Evolutionary conservation across 176 grass and related monocot genomes (phyloP).

Genomic region (Bothriochloa decipiens): DNA sequence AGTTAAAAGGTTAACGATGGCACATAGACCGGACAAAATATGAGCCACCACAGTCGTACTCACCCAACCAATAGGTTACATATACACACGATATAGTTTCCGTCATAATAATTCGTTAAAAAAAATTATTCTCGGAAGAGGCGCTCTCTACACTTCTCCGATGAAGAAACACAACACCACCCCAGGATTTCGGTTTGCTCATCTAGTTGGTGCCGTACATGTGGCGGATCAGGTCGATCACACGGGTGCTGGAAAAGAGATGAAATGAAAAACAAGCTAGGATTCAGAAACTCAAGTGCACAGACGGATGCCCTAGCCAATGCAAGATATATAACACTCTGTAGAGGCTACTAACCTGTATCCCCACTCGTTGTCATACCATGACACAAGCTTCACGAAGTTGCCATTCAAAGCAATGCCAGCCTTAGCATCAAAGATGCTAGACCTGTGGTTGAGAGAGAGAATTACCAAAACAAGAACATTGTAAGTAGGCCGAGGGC

Average conservation of each 20-base stretch:
- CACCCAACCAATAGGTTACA: background rate
- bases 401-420: slow-evolving; percentile 67
- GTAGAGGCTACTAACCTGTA: slow-evolving; percentile 56
- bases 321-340: background rate
- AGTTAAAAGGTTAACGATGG: too few relatives aligned
- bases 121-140: background rate
- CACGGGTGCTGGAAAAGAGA: slow-evolving; percentile 61
- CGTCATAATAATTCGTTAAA: background rate
- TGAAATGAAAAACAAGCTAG: background rate
- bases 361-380: slow-evolving; percentile 81
- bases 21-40: background rate
- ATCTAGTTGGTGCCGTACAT: slow-evolving; percentile 64
- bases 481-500: background rate
- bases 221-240: slow-evolving; percentile 91
- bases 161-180: too few relatives aligned
- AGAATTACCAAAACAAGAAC: background rate
- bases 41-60: background rate
- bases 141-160: too few relatives aligned
- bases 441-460: slow-evolving; percentile 38
- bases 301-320: too few relatives aligned
- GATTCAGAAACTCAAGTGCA: background rate
- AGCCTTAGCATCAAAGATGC: slow-evolving; percentile 69
- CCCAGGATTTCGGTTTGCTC: background rate
- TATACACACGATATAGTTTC: background rate
- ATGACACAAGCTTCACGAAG: slow-evolving; percentile 66